Percentiles rank a stretch among this genome's conserved stretches.
phyloP scores from a whole-genome alignment of 768 basidiomycete species.

The Mycena vitilis region DNA sequence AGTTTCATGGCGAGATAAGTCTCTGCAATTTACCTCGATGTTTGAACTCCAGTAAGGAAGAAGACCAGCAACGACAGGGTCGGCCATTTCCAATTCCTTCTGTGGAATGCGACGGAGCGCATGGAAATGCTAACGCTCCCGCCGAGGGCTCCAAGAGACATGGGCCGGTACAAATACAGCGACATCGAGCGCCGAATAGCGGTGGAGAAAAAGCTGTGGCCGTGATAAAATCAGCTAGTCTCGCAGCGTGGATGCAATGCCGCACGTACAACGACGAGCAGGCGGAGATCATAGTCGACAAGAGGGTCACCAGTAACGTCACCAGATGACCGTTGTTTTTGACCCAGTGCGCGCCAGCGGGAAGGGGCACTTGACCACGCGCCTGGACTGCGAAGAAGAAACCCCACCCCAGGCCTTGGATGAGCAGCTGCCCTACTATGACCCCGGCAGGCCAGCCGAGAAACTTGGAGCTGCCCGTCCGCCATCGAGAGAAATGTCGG shows the following conservation, averaged over 20 bases:
- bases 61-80: constrained; percentile 7
- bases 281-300: constrained; percentile 3
- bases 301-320: not conserved
- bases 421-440: too few relatives aligned
- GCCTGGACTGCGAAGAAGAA: not conserved
- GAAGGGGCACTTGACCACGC: not conserved
- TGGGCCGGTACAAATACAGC: constrained; percentile 14
- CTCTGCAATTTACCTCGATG: not conserved
- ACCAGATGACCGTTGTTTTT: constrained; percentile 10
- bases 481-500: too few relatives aligned
- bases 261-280: constrained; percentile 15
- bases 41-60: constrained; percentile 16
- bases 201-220: constrained; percentile 9
- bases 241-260: not conserved
- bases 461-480: too few relatives aligned
- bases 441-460: too few relatives aligned
- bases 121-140: not conserved
- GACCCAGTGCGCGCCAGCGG: constrained; percentile 8
- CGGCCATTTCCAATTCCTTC: constrained; percentile 11
- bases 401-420: not conserved
- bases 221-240: not conserved
- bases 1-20: too few relatives aligned
- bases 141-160: constrained; percentile 8
- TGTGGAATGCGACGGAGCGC: constrained; percentile 5
- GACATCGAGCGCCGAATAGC: constrained; percentile 12